phyloP scores from a whole-genome alignment of 2,329 filamentous ascomycete genomes.

The Paecilomyces sp. region DNA sequence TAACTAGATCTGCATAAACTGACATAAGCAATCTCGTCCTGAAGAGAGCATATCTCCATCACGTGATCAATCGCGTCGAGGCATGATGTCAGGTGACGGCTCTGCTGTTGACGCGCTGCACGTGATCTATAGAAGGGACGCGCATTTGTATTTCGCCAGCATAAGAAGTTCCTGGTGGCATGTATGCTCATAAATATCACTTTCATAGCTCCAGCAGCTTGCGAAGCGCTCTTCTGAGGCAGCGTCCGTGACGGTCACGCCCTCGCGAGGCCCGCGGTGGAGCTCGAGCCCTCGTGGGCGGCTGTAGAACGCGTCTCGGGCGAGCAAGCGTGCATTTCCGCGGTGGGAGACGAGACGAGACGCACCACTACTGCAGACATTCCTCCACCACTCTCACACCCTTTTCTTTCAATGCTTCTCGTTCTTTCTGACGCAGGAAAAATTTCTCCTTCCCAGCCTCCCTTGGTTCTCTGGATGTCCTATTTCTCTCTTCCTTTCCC shows the following conservation, averaged over 20 bases:
- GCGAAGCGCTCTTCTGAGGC: not conserved
- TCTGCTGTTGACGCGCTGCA: conserved; percentile 1
- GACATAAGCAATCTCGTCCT: not conserved
- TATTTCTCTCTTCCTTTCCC: conserved; percentile 9
- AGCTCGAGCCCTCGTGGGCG: conserved; percentile 23
- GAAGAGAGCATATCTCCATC: not conserved
- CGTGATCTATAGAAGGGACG: conserved; percentile 12
- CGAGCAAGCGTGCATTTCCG: conserved; percentile 34
- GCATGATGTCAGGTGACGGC: not conserved
- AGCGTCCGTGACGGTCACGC: not conserved
- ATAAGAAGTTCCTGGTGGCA: not conserved
- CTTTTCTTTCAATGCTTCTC: conserved; percentile 17
- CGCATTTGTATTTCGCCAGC: not conserved
- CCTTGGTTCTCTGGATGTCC: conserved; percentile 7
- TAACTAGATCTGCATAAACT: not conserved
- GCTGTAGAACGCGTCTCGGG: conserved; percentile 34
- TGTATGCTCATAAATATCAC: not conserved
- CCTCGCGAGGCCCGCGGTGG: conserved; percentile 14
- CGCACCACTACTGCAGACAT: conserved; percentile 25
- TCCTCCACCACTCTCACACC: conserved; percentile 22
- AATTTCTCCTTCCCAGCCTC: conserved; percentile 17
- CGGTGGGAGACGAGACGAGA: conserved; percentile 26
- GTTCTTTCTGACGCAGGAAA: conserved; percentile 15
- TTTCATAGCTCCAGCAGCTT: not conserved
- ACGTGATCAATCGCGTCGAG: not conserved